A percentile compares a stretch with the other conserved stretches of the same genome.
Evolutionary conservation across 2,329 filamentous ascomycete genomes (phyloP).

Genomic region (Ramularia endophylla): DNA sequence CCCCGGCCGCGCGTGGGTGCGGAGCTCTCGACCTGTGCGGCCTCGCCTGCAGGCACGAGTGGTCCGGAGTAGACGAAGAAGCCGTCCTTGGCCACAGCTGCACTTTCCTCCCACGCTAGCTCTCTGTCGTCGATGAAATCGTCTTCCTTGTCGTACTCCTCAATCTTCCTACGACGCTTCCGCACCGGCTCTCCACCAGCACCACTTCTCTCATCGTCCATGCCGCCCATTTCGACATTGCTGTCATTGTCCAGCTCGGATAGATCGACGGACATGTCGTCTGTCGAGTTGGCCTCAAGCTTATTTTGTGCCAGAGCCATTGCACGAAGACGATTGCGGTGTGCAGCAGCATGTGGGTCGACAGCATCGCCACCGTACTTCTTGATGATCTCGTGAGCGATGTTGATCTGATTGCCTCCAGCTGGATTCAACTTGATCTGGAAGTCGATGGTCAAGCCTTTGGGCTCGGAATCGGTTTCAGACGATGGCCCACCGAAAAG

Average conservation of each 20-base stretch:
- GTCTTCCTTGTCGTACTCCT: slow-evolving; percentile 62
- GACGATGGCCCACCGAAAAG: slow-evolving; percentile 51
- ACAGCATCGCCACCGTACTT: slow-evolving; percentile 92
- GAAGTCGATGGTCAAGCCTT: slow-evolving; percentile 74
- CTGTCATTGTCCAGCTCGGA: slow-evolving; percentile 67
- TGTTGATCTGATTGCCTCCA: slow-evolving; percentile 89
- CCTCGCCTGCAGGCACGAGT: slow-evolving; percentile 79
- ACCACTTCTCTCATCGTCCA: slow-evolving; percentile 53
- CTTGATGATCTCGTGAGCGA: slow-evolving; percentile 87
- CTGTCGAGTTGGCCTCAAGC: slow-evolving; percentile 66
- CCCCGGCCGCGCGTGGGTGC: slow-evolving; percentile 19
- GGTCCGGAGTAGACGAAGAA: slow-evolving; percentile 98
- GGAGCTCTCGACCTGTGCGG: slow-evolving; percentile 26
- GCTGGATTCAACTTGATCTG: slow-evolving; percentile 74
- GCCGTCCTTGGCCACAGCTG: slow-evolving; percentile 87
- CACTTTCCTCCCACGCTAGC: slow-evolving; percentile 89
- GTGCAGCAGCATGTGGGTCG: slow-evolving; percentile 83
- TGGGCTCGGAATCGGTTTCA: slow-evolving; percentile 37
- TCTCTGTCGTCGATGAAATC: slow-evolving; percentile 85
- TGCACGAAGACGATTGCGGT: slow-evolving; percentile 77
- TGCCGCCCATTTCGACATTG: slow-evolving; percentile 81
- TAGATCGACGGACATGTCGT: slow-evolving; percentile 77
- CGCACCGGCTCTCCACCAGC: slow-evolving; percentile 68
- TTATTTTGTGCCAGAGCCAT: slow-evolving; percentile 85
- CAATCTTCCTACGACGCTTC: slow-evolving; percentile 68